These are phyloP conservation scores for Seiridium cupressi DNA, from an alignment of 2,329 filamentous ascomycete genomes.

Conservation along the genomic window DNA sequence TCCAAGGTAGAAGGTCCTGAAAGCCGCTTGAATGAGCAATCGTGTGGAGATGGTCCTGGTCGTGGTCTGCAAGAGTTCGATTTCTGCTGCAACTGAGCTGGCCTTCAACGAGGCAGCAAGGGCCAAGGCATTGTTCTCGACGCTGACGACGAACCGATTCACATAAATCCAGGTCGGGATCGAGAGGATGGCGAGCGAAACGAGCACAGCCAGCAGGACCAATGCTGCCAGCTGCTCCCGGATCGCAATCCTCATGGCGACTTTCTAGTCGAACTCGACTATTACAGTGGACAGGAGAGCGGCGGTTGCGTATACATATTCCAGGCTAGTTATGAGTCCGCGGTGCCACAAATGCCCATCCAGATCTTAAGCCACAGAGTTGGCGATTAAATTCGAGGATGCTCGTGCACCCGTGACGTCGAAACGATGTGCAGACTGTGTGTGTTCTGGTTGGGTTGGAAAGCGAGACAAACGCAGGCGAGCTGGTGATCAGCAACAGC, in stretches of 20 bases:
- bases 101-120: slow-evolving; percentile 86
- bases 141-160: slow-evolving; percentile 49
- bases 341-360: not conserved
- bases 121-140: slow-evolving; percentile 61
- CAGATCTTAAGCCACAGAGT: not conserved
- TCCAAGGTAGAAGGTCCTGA: slow-evolving; percentile 51
- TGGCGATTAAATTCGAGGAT: not conserved
- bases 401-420: not conserved
- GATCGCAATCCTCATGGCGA: slow-evolving; percentile 77
- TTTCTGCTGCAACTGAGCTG: slow-evolving; percentile 73
- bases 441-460: not conserved
- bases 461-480: too few relatives aligned
- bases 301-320: slow-evolving; percentile 1
- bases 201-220: slow-evolving; percentile 71
- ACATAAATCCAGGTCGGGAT: slow-evolving; percentile 70
- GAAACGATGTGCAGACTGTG: not conserved
- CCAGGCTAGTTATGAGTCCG: not conserved
- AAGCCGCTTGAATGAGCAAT: slow-evolving; percentile 54
- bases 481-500: not conserved
- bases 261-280: not conserved
- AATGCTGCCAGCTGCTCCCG: slow-evolving; percentile 81
- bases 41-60: slow-evolving; percentile 70
- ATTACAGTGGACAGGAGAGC: not conserved
- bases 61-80: slow-evolving; percentile 75
- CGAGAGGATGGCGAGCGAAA: slow-evolving; percentile 74